Evolutionary conservation across 306 rosid species (phyloP), one percentile per base, ranked within the genome.

Genomic region (Calophaca sinica): DNA sequence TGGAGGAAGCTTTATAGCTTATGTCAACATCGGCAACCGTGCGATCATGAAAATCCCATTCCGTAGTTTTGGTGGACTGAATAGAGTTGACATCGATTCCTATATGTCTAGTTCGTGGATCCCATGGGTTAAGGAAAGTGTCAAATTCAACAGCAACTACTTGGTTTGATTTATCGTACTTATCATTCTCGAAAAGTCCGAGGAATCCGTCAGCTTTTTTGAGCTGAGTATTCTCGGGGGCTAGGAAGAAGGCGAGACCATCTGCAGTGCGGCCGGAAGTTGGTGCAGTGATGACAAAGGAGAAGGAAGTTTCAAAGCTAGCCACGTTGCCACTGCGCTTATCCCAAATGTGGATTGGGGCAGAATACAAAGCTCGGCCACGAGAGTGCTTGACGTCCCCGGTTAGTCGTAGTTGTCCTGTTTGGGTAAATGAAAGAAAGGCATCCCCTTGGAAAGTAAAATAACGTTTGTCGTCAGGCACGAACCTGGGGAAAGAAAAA

Each of bases 291-390:
- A 55, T 20, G 12, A 6, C 4, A 41, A 71, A 71, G 11, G 29
- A 6, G 38, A 71, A 53, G n/a, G 29, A 1, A 14, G 66, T 54
- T 29, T 1, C 11, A 3, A 70, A 70, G 53, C 63, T 28, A 9
- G 65, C 76, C 1, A 41, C 53, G 1, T 11, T 28, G 15, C 41
- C 76, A 4, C 41, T 41, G 35, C 0, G 3, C 2, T 11, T 38
- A 6, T 71, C 76, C 76, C 76, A 71, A 3, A 71, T 39, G n/a
- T 38, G 63, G 4, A 70, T 8, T 5, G 75, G 75, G 26, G 52
- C 6, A 3, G 26, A 2, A 15, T 35, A 70, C 0, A 36, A 50
- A 29, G 64, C 75, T 53, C 63, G 45, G 2, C 75, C 75, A 15
- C 15, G 6, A 20, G 63, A 14, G 4, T 11, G 26, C 4, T 4